These are phyloP conservation scores for Trichoderma pleuroti DNA, from an alignment of 2,329 filamentous ascomycete genomes.

Conservation along the genomic window DNA sequence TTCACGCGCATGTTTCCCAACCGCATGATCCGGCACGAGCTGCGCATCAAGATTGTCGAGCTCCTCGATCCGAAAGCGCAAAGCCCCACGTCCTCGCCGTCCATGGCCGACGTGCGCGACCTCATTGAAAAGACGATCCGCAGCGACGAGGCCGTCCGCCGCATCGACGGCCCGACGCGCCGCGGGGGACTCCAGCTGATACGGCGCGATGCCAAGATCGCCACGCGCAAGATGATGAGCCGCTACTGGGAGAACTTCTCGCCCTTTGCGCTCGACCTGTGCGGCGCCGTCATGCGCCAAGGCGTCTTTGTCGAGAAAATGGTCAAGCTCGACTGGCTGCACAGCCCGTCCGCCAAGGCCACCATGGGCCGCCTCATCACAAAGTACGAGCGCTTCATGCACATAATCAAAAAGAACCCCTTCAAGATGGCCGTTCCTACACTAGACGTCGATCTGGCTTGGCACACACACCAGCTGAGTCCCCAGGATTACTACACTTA, in stretches of 20 bases:
- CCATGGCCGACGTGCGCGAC: constrained; percentile 50
- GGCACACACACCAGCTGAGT: constrained; percentile 77
- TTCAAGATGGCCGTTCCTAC: constrained; percentile 62
- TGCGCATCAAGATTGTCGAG: constrained; percentile 42
- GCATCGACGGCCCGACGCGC: constrained; percentile 35
- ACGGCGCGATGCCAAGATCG: constrained; percentile 36
- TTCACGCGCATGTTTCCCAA: constrained; percentile 53
- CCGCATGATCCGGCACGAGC: constrained; percentile 46
- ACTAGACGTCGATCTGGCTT: constrained; percentile 70
- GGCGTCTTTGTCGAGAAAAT: constrained; percentile 69
- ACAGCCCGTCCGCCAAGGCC: constrained; percentile 59
- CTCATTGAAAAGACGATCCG: constrained; percentile 47
- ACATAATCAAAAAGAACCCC: constrained; percentile 51
- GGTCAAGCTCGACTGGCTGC: constrained; percentile 73
- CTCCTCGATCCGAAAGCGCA: constrained; percentile 31
- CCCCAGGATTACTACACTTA: constrained; percentile 60
- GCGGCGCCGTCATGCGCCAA: constrained; percentile 63
- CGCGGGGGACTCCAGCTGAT: constrained; percentile 23
- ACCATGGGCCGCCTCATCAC: constrained; percentile 63
- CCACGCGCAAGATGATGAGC: constrained; percentile 64
- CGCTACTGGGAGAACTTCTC: constrained; percentile 66
- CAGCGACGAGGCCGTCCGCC: constrained; percentile 36
- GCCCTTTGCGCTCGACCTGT: constrained; percentile 62
- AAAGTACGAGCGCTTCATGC: constrained; percentile 65
- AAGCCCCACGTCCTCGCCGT: constrained; percentile 20